Evolutionary conservation across 129 eudicot species (phyloP), one percentile per base, ranked within the genome.

Genomic region (Tagetes patula): DNA sequence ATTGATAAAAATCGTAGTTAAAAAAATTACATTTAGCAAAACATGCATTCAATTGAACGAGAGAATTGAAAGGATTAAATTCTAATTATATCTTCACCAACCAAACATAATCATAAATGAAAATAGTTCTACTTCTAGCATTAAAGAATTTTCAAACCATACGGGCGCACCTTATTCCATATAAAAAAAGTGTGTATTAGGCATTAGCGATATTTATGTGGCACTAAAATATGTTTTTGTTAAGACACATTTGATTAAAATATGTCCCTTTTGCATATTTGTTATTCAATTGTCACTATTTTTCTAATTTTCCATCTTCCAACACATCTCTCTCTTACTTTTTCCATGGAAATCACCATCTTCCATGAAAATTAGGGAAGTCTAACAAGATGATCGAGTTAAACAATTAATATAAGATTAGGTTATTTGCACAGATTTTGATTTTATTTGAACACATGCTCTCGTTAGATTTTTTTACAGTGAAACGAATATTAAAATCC

Each of bases 311-410:
- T 30, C 45, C 47, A 37, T 9, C 9, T 59, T 45, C 42, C 56
- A 45, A 42, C 14, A 65, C 36, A 30, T 34, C 1, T 66, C 71
- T 27, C 63, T 64, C 65, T 43, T 39, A 64, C 58, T 36, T 74
- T 63, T 61, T 65, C 11, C 72, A 75, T 65, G 46, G 55, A 75
- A 65, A 65, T 75, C 72, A 75, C 65, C 65, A 39, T 75, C 64
- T 75, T 31, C 67, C 53, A 65, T 75, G 55, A 32, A 75, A 75
- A 75, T 65, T 70, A 65, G 72, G 65, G 55, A 39, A 63, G 64
- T 64, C 38, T 47, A 63, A 65, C 72, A 75, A 39, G 45, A 38
- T 75, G 79, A 20, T 20, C 27, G 27, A 38, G 47, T 64, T 63
- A 39, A 45, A 47, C 14, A 38, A 46, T 37, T 13, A 74, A 12